Conservation (phyloP, 2,329 filamentous ascomycete species). For the Tolypocladium endophyticum region DNA sequence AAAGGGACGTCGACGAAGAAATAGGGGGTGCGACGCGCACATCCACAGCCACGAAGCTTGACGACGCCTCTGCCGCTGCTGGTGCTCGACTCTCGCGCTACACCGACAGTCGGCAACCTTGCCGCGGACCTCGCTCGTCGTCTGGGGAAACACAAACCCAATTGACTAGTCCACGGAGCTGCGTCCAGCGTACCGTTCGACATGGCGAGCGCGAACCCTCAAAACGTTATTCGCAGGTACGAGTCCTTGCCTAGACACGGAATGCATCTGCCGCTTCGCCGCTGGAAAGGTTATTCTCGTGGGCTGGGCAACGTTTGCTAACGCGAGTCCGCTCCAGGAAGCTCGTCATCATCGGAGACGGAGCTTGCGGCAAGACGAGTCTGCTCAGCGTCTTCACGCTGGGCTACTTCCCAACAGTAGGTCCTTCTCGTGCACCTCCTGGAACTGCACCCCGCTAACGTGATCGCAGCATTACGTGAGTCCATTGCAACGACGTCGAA, state of each 20-base stretch:
- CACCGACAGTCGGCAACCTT: not conserved
- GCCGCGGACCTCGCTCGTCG: not conserved
- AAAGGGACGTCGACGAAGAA: not conserved
- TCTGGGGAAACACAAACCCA: not conserved
- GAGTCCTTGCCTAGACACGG: not conserved
- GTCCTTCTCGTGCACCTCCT: constrained; percentile 23
- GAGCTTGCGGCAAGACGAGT: constrained; percentile 97
- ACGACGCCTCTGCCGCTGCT: not conserved
- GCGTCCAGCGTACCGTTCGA: constrained; percentile 10
- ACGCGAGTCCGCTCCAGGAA: constrained; percentile 49
- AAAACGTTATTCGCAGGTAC: constrained; percentile 59
- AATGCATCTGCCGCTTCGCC: not conserved
- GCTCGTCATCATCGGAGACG: constrained; percentile 92
- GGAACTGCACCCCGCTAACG: constrained; percentile 12
- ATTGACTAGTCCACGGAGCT: not conserved
- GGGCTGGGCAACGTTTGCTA: not conserved
- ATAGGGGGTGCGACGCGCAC: not conserved
- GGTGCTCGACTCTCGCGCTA: not conserved
- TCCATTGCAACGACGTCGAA: constrained; percentile 5
- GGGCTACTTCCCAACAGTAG: constrained; percentile 93
- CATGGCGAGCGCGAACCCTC: constrained; percentile 34
- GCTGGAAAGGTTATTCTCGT: not conserved
- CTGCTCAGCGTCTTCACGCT: constrained; percentile 94
- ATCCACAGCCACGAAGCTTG: not conserved
- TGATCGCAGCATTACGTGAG: constrained; percentile 48